phyloP scores from a whole-genome alignment of 805 yeast species.

The Cyberlindnera americana region DNA sequence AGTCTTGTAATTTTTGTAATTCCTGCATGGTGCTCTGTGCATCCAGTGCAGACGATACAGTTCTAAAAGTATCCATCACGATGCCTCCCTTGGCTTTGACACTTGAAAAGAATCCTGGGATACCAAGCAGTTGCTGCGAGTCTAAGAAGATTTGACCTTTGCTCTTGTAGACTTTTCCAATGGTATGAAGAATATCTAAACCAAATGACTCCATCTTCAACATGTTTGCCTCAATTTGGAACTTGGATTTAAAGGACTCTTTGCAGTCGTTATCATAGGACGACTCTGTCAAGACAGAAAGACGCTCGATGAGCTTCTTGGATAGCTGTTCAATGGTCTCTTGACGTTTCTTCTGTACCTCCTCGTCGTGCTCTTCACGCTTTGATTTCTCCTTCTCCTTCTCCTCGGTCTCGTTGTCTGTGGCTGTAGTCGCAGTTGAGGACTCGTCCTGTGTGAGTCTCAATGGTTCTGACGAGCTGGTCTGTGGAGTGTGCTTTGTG shows the following conservation, averaged over 20 bases:
- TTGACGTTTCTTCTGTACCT: slow-evolving; percentile 61
- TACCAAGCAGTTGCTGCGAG: slow-evolving; percentile 58
- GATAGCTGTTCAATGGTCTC: slow-evolving; percentile 62
- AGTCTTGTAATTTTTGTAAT: slow-evolving; percentile 61
- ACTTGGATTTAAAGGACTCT: slow-evolving; percentile 56
- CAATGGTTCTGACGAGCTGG: slow-evolving; percentile 5
- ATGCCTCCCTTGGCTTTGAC: slow-evolving; percentile 72
- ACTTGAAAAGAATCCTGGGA: slow-evolving; percentile 71
- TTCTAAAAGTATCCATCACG: slow-evolving; percentile 66
- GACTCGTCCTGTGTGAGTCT: slow-evolving; percentile 9
- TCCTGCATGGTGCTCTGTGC: slow-evolving; percentile 79
- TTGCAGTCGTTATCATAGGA: slow-evolving; percentile 59
- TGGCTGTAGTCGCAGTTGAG: neutral
- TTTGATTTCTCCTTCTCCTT: slow-evolving; percentile 40
- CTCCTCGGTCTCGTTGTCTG: slow-evolving; percentile 14
- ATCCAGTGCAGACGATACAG: slow-evolving; percentile 70
- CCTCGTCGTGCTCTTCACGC: slow-evolving; percentile 69
- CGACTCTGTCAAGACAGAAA: slow-evolving; percentile 61
- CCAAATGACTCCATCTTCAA: slow-evolving; percentile 83
- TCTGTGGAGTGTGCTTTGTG: neutral
- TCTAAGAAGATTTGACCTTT: slow-evolving; percentile 64
- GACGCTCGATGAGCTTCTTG: slow-evolving; percentile 49
- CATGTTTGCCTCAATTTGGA: slow-evolving; percentile 78
- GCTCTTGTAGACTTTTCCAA: slow-evolving; percentile 65
- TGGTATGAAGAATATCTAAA: slow-evolving; percentile 71